Percentiles rank a stretch among this genome's conserved stretches.
These are phyloP conservation scores for Pachysolen tannophilus DNA, from an alignment of 805 yeast genomes.

Conservation along the genomic window DNA sequence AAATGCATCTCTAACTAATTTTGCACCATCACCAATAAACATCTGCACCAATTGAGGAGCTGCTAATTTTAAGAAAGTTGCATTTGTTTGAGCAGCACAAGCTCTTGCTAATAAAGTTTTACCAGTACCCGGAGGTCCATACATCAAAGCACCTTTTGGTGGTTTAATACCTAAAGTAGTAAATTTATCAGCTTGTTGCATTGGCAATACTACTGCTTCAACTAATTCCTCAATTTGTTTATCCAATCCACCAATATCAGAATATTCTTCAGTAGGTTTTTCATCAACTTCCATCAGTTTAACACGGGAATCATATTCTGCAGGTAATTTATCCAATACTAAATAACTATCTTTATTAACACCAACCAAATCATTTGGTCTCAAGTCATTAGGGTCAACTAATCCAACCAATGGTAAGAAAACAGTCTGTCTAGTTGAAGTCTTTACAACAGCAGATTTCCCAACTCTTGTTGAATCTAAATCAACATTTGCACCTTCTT, in stretches of 20 bases:
- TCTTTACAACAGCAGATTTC: conserved; percentile 96
- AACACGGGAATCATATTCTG: conserved; percentile 95
- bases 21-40: conserved; percentile 99
- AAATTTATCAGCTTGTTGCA: conserved; percentile 97
- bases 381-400: conserved; percentile 83
- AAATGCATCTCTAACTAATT: conserved; percentile 94
- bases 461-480: conserved; percentile 86
- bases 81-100: conserved; percentile 98
- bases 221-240: conserved; percentile 97
- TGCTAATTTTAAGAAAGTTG: conserved; percentile 91
- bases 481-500: conserved; percentile 94
- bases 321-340: conserved; percentile 88
- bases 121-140: conserved; percentile 99
- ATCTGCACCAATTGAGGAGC: conserved; percentile 98
- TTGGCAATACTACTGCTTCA: conserved; percentile 96
- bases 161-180: conserved; percentile 91
- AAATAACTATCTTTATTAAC: conserved; percentile 95
- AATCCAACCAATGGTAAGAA: conserved; percentile 93
- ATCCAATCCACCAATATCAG: conserved; percentile 97
- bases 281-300: conserved; percentile 99
- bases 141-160: conserved; percentile 97
- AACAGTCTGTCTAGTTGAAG: conserved; percentile 96
- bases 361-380: conserved; percentile 97
- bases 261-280: conserved; percentile 94
- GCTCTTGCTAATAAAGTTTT: conserved; percentile 96